Conservation (phyloP, 352 stramenopile species). For the Pythium catenulatum region DNA sequence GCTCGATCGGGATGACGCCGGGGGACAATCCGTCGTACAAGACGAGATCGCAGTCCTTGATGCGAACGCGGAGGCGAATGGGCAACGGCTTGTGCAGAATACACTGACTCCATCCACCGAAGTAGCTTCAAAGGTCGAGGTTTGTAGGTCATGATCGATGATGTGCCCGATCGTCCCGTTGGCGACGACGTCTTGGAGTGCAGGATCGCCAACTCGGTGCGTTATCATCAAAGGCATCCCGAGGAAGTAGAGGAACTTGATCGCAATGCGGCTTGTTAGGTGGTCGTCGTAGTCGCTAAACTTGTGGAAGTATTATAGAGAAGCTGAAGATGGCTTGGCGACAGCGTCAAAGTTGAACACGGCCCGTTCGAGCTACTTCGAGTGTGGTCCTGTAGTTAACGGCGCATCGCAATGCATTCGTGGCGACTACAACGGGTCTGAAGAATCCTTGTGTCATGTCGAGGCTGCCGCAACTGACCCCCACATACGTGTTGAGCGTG, state of each 20-base stretch:
- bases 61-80: neutral
- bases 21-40: neutral
- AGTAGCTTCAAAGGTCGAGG: neutral
- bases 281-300: neutral
- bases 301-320: neutral
- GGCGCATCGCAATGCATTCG: neutral
- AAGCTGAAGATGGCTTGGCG: neutral
- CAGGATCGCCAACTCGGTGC: neutral
- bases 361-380: neutral
- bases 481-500: neutral
- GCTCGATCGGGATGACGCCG: neutral
- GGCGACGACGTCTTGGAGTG: neutral
- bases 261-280: neutral
- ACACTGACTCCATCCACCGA: neutral
- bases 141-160: neutral
- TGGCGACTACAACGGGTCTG: neutral
- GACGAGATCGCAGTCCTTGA: neutral
- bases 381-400: neutral
- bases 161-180: conserved; percentile 6
- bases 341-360: neutral
- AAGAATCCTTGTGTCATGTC: neutral
- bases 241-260: conserved; percentile 20
- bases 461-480: neutral
- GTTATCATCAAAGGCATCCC: conserved; percentile 14
- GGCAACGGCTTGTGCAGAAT: neutral